phyloP scores from a whole-genome alignment of 306 rosid species.

The Gastrolobium bilobum region DNA sequence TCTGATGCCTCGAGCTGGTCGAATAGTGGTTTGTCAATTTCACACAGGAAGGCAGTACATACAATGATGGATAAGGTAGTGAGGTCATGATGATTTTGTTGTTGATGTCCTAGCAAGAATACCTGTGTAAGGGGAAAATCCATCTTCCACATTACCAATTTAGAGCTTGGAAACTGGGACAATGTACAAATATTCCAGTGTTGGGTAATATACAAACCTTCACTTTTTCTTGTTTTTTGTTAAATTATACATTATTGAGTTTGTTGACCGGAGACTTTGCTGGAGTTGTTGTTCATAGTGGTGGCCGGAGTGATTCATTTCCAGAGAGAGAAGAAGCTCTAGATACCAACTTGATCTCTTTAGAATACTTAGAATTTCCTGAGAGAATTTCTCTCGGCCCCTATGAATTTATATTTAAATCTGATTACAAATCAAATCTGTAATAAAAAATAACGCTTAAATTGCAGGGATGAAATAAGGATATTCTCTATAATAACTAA shows the following conservation, averaged over 20 bases:
- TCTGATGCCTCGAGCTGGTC: constrained; percentile 9
- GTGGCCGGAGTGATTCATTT: neutral
- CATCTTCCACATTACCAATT: constrained; percentile 29
- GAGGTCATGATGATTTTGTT: constrained; percentile 24
- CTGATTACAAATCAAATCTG: neutral
- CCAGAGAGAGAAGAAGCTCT: neutral
- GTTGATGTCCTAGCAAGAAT: constrained; percentile 3
- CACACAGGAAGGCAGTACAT: neutral
- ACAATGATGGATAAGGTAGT: constrained; percentile 6
- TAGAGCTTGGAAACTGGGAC: constrained; percentile 2
- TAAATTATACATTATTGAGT: neutral
- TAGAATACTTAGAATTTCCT: neutral
- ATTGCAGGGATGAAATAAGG: neutral
- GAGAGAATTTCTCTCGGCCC: neutral
- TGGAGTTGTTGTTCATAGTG: neutral
- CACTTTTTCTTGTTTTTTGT: neutral
- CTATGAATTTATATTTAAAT: neutral
- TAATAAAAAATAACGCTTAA: neutral
- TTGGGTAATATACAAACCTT: constrained; percentile 18
- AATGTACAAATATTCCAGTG: constrained; percentile 10
- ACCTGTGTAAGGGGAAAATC: constrained; percentile 10
- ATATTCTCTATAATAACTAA: neutral
- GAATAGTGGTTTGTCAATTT: constrained; percentile 26
- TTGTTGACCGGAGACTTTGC: neutral
- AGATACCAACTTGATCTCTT: neutral